A percentile compares a stretch with the other conserved stretches of the same genome.
phyloP scores from a whole-genome alignment of 306 rosid species.

The Gillenia trifoliata region DNA sequence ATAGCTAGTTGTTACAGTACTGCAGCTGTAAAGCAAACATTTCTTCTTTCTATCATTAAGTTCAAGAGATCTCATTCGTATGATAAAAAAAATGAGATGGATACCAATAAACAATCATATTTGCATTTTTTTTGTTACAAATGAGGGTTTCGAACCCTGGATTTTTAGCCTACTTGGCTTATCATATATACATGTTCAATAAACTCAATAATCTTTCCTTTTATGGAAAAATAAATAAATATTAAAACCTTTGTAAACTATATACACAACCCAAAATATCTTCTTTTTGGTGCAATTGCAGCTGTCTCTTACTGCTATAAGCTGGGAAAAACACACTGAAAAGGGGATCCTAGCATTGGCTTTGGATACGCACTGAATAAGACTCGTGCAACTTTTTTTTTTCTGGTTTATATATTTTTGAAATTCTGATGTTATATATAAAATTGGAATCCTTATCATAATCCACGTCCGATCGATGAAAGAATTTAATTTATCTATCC shows the following conservation, averaged over 20 bases:
- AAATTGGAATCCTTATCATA: slow-evolving; percentile 48
- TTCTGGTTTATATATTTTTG: background rate
- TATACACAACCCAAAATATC: too few species aligned
- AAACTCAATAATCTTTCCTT: too few species aligned
- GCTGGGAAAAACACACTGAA: background rate
- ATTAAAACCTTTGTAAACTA: too few species aligned
- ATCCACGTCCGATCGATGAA: slow-evolving; percentile 29
- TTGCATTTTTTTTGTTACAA: background rate
- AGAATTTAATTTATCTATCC: slow-evolving; percentile 25
- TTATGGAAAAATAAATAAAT: too few species aligned
- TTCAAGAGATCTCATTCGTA: background rate
- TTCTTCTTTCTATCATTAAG: background rate
- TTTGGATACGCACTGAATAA: background rate
- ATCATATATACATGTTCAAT: too few species aligned
- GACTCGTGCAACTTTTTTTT: background rate
- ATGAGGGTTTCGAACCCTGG: background rate
- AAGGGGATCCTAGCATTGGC: background rate
- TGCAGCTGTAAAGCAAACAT: background rate
- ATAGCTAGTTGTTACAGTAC: background rate
- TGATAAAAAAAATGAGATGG: background rate
- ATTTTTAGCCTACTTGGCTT: too few species aligned
- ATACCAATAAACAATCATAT: background rate
- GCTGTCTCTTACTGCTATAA: background rate
- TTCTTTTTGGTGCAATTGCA: background rate
- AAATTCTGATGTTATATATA: slow-evolving; percentile 1